Evolutionary conservation across 78 protist species (phyloP).

Genomic region (Dictyostelium brefeldianum): DNA sequence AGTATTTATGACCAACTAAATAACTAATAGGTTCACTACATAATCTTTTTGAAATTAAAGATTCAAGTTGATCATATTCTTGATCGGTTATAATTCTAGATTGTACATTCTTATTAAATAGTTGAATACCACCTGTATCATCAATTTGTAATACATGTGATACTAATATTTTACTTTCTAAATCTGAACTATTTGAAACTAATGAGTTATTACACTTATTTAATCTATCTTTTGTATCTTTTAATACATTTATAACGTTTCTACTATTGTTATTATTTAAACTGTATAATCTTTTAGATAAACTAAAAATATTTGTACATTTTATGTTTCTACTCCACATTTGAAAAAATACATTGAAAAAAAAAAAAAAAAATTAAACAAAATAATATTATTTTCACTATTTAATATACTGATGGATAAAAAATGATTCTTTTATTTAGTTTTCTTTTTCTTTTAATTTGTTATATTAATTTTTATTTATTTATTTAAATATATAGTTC

Average conservation of each 20-base stretch:
- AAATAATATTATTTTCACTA: too few relatives aligned
- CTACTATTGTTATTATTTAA: background rate
- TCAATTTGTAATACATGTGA: conserved; percentile 15
- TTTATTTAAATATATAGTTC: too few relatives aligned
- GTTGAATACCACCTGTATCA: background rate
- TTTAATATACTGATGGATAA: too few relatives aligned
- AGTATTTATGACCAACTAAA: conserved; percentile 62
- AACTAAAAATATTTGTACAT: background rate
- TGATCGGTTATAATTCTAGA: background rate
- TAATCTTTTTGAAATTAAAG: conserved; percentile 24
- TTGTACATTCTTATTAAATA: background rate
- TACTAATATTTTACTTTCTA: conserved; percentile 43
- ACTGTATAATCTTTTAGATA: background rate
- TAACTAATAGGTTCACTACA: conserved; percentile 58
- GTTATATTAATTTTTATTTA: too few relatives aligned
- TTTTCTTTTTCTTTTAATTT: too few relatives aligned
- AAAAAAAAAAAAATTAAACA: too few relatives aligned
- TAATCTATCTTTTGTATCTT: background rate
- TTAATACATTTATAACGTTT: background rate
- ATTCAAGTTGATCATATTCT: background rate
- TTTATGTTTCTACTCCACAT: too few relatives aligned
- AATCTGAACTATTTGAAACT: conserved; percentile 4
- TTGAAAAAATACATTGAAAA: too few relatives aligned
- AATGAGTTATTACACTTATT: background rate
- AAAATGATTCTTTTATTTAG: too few relatives aligned